Conservation (phyloP, 2,329 filamentous ascomycete species). For the Clarireedia sp. region DNA sequence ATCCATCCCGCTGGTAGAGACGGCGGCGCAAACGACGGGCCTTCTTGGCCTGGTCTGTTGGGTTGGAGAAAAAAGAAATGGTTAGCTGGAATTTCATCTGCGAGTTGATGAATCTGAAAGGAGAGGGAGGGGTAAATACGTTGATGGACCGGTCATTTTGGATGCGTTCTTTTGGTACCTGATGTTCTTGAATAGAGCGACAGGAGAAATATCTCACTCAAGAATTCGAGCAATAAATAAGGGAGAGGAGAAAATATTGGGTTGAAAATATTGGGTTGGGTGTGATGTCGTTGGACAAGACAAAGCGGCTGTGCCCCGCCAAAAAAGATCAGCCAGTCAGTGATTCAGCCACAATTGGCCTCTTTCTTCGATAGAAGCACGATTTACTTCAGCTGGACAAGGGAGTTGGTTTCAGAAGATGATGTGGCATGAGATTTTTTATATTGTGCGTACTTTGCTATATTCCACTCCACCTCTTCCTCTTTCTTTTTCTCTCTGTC, state of each 20-base stretch:
- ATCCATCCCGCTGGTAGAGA: conserved; percentile 59
- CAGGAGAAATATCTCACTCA: too few species aligned
- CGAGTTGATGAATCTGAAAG: background rate
- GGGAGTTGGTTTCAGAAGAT: background rate
- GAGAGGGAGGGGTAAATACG: conserved; percentile 15
- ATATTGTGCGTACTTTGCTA: too few species aligned
- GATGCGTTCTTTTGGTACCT: background rate
- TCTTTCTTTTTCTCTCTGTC: too few species aligned
- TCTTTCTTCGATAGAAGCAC: background rate
- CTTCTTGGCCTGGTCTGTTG: conserved; percentile 29
- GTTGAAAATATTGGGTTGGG: background rate
- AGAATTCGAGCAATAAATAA: background rate
- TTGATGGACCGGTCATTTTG: conserved; percentile 26
- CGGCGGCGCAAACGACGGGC: conserved; percentile 39
- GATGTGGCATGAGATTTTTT: too few species aligned
- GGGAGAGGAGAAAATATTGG: background rate
- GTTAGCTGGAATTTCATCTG: conserved; percentile 9
- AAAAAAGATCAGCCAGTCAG: background rate
- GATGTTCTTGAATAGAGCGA: background rate
- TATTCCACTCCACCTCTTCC: too few species aligned
- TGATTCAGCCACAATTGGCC: background rate
- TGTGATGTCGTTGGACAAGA: background rate
- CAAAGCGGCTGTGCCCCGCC: background rate
- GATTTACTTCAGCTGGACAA: background rate
- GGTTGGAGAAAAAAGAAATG: too few species aligned